Percentiles rank a stretch among this genome's conserved stretches.
Conservation (phyloP, 2,329 filamentous ascomycete species). For the Botryotinia globosa region DNA sequence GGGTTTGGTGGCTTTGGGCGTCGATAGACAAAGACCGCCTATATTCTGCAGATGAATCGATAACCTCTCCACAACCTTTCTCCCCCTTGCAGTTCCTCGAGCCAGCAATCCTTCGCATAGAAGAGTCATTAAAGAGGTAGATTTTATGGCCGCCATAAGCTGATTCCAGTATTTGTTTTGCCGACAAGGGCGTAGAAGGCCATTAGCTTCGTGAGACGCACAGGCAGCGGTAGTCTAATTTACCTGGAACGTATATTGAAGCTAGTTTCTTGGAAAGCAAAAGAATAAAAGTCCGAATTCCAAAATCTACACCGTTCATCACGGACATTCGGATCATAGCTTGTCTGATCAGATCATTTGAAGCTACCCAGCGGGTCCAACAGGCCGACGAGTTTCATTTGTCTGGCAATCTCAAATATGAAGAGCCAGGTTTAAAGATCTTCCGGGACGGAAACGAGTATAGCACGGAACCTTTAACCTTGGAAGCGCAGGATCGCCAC, state of each 20-base stretch:
- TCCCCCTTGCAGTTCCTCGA: background rate
- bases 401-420: background rate
- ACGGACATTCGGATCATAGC: background rate
- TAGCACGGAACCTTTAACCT: conserved; percentile 9
- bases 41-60: conserved; percentile 1
- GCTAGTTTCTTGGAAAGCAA: background rate
- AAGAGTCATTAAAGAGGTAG: background rate
- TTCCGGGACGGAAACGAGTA: conserved; percentile 14
- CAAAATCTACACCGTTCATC: background rate
- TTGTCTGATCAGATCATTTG: conserved; percentile 1
- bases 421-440: conserved; percentile 10
- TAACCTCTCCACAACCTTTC: background rate
- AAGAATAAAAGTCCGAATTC: background rate
- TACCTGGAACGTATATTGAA: background rate
- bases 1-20: background rate
- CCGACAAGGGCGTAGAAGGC: background rate
- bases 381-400: background rate
- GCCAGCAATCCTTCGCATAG: background rate
- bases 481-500: conserved; percentile 14
- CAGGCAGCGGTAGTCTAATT: background rate
- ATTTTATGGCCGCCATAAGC: background rate
- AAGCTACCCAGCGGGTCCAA: background rate
- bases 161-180: background rate
- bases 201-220: background rate
- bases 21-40: background rate